A percentile compares a stretch with the other conserved stretches of the same genome.
phyloP scores from a whole-genome alignment of 345 rosid species.

The Orychophragmus violaceus region DNA sequence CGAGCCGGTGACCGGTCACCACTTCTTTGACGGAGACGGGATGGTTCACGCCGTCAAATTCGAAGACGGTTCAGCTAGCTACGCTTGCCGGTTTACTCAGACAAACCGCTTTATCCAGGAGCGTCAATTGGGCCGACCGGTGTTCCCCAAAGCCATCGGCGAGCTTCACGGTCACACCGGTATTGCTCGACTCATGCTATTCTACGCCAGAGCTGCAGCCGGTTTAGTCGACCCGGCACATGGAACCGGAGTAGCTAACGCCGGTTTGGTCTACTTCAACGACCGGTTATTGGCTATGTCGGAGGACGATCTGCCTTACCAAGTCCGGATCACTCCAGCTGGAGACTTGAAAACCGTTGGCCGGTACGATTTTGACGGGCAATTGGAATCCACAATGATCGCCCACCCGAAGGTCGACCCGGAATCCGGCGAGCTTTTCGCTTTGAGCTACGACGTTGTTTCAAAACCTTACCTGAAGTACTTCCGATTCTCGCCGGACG shows the following conservation, averaged over 20 bases:
- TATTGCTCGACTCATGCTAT: constrained; percentile 65
- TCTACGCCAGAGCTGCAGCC: constrained; percentile 60
- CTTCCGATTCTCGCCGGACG: constrained; percentile 60
- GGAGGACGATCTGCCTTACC: constrained; percentile 85
- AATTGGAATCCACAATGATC: constrained; percentile 66
- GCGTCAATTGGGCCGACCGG: constrained; percentile 52
- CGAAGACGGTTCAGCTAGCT: constrained; percentile 53
- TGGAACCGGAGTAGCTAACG: constrained; percentile 86
- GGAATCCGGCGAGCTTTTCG: constrained; percentile 54
- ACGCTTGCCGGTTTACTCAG: constrained; percentile 74
- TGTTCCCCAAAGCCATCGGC: constrained; percentile 88
- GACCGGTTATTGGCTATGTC: constrained; percentile 77
- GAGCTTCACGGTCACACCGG: constrained; percentile 96
- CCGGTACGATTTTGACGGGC: constrained; percentile 54
- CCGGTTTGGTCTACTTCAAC: constrained; percentile 72
- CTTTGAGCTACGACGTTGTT: constrained; percentile 77
- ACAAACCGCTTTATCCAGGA: constrained; percentile 71
- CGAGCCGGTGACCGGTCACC: constrained; percentile 86
- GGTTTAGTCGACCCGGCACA: constrained; percentile 59
- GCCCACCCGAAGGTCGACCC: constrained; percentile 94
- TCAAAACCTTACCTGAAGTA: constrained; percentile 69
- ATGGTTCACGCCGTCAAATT: constrained; percentile 78
- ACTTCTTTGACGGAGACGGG: constrained; percentile 90
- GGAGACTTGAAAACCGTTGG: constrained; percentile 68
- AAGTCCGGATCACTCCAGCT: constrained; percentile 47